Evolutionary conservation across 257 asterid genomes (phyloP).

Genomic region (Plantago ovata): DNA sequence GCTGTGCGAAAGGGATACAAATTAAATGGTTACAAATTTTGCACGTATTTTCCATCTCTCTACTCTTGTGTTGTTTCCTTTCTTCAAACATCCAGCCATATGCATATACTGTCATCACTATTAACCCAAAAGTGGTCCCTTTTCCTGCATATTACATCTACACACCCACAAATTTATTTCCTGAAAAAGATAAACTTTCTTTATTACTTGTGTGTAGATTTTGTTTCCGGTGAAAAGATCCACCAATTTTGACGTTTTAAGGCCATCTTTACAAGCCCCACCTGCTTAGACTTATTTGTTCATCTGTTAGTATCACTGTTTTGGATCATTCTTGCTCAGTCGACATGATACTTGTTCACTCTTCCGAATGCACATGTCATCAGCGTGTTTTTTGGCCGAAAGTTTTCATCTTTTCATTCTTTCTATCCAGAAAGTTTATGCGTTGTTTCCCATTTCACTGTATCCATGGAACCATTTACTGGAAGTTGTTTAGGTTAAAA

Average conservation of each 20-base stretch:
- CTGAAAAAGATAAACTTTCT: constrained; percentile 14
- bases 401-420: not conserved
- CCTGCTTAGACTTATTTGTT: constrained; percentile 4
- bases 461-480: too few species aligned
- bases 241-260: constrained; percentile 8
- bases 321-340: not conserved
- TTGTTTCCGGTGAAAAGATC: constrained; percentile 7
- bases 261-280: constrained; percentile 13
- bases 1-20: constrained; percentile 51
- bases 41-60: constrained; percentile 62
- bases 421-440: too few species aligned
- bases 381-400: not conserved
- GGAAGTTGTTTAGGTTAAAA: too few species aligned
- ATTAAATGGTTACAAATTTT: constrained; percentile 59
- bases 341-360: constrained; percentile 5
- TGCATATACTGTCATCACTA: constrained; percentile 38
- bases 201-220: not conserved
- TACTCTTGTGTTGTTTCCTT: constrained; percentile 59
- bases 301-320: constrained; percentile 1
- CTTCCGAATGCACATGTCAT: not conserved
- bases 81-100: constrained; percentile 42
- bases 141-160: constrained; percentile 12
- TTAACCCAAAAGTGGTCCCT: constrained; percentile 63
- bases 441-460: too few species aligned
- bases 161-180: not conserved